A percentile compares a stretch with the other conserved stretches of the same genome.
phyloP scores from a whole-genome alignment of 2,329 filamentous ascomycete genomes.

The Cadophora gregata region DNA sequence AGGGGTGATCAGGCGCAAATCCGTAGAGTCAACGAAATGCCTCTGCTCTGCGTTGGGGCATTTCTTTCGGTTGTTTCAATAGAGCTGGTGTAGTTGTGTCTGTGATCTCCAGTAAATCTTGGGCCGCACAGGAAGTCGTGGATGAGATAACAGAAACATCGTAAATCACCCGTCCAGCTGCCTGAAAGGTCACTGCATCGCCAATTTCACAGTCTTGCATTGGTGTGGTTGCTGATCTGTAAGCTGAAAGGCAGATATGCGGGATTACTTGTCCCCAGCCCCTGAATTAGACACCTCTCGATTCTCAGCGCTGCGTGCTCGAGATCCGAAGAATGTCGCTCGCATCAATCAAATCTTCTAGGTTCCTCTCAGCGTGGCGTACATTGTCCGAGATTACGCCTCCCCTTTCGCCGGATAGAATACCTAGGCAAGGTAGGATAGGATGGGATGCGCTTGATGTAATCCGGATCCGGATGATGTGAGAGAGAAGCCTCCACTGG shows the following conservation, averaged over 20 bases:
- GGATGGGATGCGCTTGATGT: conserved; percentile 1
- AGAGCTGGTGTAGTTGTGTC: background rate
- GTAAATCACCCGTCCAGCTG: background rate
- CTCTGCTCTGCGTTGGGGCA: background rate
- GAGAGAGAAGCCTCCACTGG: background rate
- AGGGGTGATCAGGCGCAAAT: background rate
- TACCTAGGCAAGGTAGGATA: background rate
- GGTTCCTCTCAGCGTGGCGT: background rate
- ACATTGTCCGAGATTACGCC: background rate
- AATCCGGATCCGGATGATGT: conserved; percentile 4
- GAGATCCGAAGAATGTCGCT: background rate
- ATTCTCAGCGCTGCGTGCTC: background rate
- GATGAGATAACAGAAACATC: background rate
- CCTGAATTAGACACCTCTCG: background rate
- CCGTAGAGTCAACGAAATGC: background rate
- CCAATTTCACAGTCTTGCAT: background rate
- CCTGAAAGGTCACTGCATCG: background rate
- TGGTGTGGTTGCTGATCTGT: background rate
- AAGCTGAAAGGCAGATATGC: conserved; percentile 4
- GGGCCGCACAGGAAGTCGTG: background rate
- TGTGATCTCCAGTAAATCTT: background rate
- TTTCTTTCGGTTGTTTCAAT: background rate
- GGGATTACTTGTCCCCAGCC: conserved; percentile 4
- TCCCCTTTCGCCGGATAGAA: background rate
- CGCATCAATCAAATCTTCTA: background rate